Conservation (phyloP, 345 rosid genomes). For the Odontarrhena argentea region DNA sequence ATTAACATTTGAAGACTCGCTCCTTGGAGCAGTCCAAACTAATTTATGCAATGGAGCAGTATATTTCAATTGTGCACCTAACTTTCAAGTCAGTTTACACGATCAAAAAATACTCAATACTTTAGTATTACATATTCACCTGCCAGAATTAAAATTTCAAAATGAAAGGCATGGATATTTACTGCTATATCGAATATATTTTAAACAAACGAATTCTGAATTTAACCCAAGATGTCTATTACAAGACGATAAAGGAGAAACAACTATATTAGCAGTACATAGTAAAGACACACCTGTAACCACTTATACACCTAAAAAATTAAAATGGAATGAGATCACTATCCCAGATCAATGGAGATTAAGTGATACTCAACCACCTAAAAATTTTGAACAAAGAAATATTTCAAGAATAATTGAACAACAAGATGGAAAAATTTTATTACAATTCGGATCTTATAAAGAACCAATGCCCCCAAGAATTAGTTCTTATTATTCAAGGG, state of each 20-base stretch:
- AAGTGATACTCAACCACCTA: not conserved
- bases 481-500: not conserved
- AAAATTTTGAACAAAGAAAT: not conserved
- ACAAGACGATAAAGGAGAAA: conserved; percentile 15
- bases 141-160: conserved; percentile 1
- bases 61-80: not conserved
- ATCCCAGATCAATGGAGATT: not conserved
- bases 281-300: not conserved
- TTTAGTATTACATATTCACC: not conserved
- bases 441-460: not conserved
- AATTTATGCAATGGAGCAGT: not conserved
- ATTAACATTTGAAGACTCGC: conserved; percentile 11
- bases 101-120: not conserved
- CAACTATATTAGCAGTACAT: not conserved
- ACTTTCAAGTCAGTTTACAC: not conserved
- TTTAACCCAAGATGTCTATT: conserved; percentile 5
- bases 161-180: not conserved
- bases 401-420: not conserved
- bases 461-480: not conserved
- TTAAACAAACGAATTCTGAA: not conserved
- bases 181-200: not conserved
- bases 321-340: conserved; percentile 3
- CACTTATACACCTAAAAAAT: not conserved
- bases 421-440: not conserved
- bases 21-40: not conserved